Base-by-base conservation (phyloP, 345 rosid genomes). In the Hibiscus tridactylites region DNA sequence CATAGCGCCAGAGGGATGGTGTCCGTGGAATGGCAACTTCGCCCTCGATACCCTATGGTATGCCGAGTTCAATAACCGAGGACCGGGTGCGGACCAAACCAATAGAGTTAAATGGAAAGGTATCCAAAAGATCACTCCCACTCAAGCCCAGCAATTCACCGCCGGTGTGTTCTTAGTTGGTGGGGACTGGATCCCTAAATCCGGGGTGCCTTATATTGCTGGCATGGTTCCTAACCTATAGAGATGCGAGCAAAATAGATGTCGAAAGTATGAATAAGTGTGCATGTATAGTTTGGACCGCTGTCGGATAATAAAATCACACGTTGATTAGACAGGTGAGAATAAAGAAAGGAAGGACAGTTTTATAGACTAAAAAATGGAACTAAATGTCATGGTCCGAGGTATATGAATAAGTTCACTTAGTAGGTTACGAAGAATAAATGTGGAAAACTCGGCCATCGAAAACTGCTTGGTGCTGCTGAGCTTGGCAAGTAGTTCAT, bases 1-100 rank as follows among this genome's bases (percentile, higher is more conserved):
- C 60, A 84, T 90, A 8, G 85, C 75, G n/a, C 92, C 96, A 0
- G 79, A 85, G 1, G 97, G 98, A 0, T 93, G 90, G 71, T 70
- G 17, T 39, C 85, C 83, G 0, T 87, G 88, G 93, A 2, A 21
- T 0, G 92, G 90, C 0, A 59, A 74, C 5, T 78, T 78, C 17
- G 88, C 73, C 12, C 83, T 88, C 1, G 59, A 88, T 60, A 91
- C 98, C 29, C 68, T 82, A 33, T 86, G 17, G 26, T 93, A 86
- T 26, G 83, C 86, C 0, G 98, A 93, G 83, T 83, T 72, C 39
- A 49, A 73, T 24, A 91, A 89, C 68, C 63, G 71, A 57, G 98
- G 96, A 31, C 80, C 86, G n/a, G 96, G 98, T 9, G 77, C 98
- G 0, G 73, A 2, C 10, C 70, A 61, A 47, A 52, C 77, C 2